Base-by-base conservation (phyloP, 2,329 filamentous ascomycete species). In the Drechslerella coelobrocha region DNA sequence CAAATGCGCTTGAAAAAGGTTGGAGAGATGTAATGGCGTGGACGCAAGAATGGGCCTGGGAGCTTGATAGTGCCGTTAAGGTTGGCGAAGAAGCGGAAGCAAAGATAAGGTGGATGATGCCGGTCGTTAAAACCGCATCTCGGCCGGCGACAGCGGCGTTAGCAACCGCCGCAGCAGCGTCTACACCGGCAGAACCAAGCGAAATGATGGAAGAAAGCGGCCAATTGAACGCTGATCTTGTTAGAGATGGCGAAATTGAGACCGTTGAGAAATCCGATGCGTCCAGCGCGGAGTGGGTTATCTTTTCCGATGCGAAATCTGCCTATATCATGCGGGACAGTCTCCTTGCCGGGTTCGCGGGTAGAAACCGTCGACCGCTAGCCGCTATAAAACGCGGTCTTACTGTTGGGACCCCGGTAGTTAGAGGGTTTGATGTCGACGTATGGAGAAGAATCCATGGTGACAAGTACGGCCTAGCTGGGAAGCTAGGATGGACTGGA, bases 1-100 rank as follows among this genome's bases (percentile, higher is more conserved):
- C 94, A 7, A 99, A 97, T 75, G 91, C 92, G 78, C 83, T 99
- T 0, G 94, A 99, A 78, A 85, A 87, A n/a, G 92, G 93, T 4
- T 99, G 96, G 77, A 82, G 89, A 61, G 91, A 96, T 76, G 82
- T 97, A 54, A 88, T 87, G 59, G 91, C 91, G 0, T 96, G 93
- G 88, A 92, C 90, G 1, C 86, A 94, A 75, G 96, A 93, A 0
- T 99, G 94, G 92, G 85, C 84, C 56, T 92, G 97, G 76, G 93
- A 99, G 79, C 81, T 99, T 6, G 87, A 89, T 73, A 96, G 91
- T 78, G 95, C 94, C 3, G 83, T 96, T 4, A 91, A 96, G 54
- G 91, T 97, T 63, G 94, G 94, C 0, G 88, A 93, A 0, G 82
- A 89, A 8, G 94, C 93, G 0, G 94, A 99, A 79, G 89, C 94